Evolutionary conservation across 2,329 filamentous ascomycete genomes (phyloP).

Genomic region (Ceratocystis papillata): DNA sequence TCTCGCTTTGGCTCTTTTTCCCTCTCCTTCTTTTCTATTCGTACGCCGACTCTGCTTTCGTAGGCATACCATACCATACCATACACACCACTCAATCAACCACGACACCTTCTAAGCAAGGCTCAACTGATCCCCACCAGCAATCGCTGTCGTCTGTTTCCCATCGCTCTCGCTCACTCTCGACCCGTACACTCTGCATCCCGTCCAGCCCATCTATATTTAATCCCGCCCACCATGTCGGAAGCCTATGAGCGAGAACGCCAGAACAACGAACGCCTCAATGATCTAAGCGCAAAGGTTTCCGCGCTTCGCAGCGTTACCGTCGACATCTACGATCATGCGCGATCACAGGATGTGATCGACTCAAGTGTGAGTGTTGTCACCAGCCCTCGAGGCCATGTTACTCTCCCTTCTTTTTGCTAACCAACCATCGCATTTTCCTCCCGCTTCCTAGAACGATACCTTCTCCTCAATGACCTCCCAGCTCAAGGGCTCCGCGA

Average conservation of each 20-base stretch:
- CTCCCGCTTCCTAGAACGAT: constrained; percentile 51
- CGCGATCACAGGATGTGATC: constrained; percentile 75
- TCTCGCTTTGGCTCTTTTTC: not conserved
- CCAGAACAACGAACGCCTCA: constrained; percentile 91
- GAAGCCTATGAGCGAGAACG: constrained; percentile 69
- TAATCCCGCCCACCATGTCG: constrained; percentile 43
- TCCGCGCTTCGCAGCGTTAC: constrained; percentile 86
- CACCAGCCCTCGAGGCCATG: too few relatives aligned
- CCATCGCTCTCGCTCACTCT: not conserved
- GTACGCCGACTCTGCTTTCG: too few relatives aligned
- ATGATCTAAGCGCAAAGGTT: constrained; percentile 83
- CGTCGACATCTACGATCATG: constrained; percentile 95
- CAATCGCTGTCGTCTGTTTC: not conserved
- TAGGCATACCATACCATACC: too few relatives aligned
- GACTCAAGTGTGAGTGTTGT: constrained; percentile 61
- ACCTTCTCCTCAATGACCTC: constrained; percentile 82
- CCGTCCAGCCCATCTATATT: too few relatives aligned
- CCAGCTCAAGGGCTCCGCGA: constrained; percentile 72
- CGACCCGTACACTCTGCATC: not conserved
- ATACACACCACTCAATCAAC: not conserved
- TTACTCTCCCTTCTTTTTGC: not conserved
- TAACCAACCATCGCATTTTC: not conserved
- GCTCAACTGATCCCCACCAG: too few relatives aligned
- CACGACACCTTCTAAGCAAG: too few relatives aligned
- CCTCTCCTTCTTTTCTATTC: not conserved